Percentiles rank a stretch among this genome's conserved stretches.
These are phyloP conservation scores for Nitzschia putrida DNA, from an alignment of 108 stramenopile genomes.

Conservation along the genomic window DNA sequence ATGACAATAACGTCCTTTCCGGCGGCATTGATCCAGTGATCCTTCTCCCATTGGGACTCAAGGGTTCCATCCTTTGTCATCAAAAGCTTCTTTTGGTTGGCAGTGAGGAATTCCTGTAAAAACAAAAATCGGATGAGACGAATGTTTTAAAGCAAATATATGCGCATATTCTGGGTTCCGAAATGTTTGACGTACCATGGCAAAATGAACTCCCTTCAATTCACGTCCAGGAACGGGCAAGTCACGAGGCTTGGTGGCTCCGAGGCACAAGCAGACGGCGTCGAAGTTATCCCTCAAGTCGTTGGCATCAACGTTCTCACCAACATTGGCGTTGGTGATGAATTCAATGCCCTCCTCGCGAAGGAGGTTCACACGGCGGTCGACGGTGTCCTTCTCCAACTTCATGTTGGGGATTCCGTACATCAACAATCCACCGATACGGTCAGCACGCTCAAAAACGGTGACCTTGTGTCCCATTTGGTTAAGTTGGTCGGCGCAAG, in stretches of 20 bases:
- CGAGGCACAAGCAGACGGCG: constrained; percentile 86
- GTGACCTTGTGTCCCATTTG: constrained; percentile 98
- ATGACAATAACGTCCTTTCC: constrained; percentile 98
- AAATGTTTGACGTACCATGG: constrained; percentile 64
- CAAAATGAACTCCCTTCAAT: constrained; percentile 89
- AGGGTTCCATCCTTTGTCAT: constrained; percentile 93
- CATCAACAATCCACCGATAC: constrained; percentile 95
- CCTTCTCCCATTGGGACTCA: constrained; percentile 91
- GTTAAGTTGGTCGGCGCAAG: constrained; percentile 92
- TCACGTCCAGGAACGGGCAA: constrained; percentile 93
- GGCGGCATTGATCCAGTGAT: constrained; percentile 92
- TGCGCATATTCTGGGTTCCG: neutral
- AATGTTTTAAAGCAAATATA: neutral
- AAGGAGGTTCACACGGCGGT: constrained; percentile 90
- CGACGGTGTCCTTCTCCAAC: constrained; percentile 95
- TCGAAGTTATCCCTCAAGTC: constrained; percentile 86
- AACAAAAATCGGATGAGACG: neutral
- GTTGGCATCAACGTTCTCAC: constrained; percentile 90
- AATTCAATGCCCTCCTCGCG: constrained; percentile 97
- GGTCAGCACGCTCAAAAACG: constrained; percentile 93
- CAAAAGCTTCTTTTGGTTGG: constrained; percentile 94
- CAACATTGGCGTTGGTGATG: constrained; percentile 91
- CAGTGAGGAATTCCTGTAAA: constrained; percentile 90
- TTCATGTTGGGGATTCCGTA: constrained; percentile 99
- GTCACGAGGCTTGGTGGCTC: constrained; percentile 94